Evolutionary conservation across 805 yeast genomes (phyloP), one percentile per base, ranked within the genome.

Genomic region (Barnettozyma californica): DNA sequence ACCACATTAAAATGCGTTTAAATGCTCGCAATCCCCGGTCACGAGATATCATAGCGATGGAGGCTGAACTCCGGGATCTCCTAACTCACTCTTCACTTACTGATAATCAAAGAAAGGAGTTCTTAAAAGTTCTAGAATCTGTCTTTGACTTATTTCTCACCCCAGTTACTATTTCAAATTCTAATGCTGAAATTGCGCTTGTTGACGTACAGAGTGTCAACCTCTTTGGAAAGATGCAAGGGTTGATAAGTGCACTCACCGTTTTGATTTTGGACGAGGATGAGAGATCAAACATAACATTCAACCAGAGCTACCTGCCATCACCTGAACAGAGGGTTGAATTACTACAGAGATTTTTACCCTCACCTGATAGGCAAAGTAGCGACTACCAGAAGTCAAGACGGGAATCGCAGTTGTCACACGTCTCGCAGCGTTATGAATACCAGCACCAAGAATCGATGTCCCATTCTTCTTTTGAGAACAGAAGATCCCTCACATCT

Each of bases 201-300:
- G 64, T 64, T 9, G 70, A 65, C 44, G 35, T 57, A 0, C 59
- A 66, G 1, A 55, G 64, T 11, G 41, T 59, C 5, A 54, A 53
- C 8, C 43, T 68, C 4, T 63, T 61, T 43, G 54, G 63, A n/a
- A 58, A 56, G 45, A 61, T 69, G 56, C 74, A 70, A 47, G 56
- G 47, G 13, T 47, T 67, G 31, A 64, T 70, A 3, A 56, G 61
- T 33, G 49, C 68, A 0, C 46, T 68, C 41, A 64, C 71, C 6
- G 58, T 65, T 9, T 50, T 68, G 44, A 59, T 68, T 13, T 63
- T 68, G 61, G 53, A 57, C 29, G 61, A 56, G 20, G 59, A 55
- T 5, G 63, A 55, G 14, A 9, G 49, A 44, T 27, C 52, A 38
- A 14, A 34, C 35, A 7, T 34, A 23, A 19, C n/a, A 19, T 10